These are phyloP conservation scores for Gossypium rotundifolium DNA, from an alignment of 345 rosid genomes.

Conservation along the genomic window DNA sequence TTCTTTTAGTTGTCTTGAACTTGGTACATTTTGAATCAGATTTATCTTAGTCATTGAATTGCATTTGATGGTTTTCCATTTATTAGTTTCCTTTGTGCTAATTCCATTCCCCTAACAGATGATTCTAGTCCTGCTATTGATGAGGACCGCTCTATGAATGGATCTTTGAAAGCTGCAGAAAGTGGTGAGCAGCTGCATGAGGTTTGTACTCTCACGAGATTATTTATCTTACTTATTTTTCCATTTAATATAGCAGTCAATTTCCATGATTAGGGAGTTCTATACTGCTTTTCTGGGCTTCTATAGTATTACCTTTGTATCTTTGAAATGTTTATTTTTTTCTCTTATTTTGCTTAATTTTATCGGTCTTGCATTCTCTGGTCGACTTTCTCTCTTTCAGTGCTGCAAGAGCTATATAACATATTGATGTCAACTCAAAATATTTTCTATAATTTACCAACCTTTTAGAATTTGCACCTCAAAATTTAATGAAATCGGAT, in stretches of 20 bases:
- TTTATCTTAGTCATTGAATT: background rate
- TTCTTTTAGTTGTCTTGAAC: conserved; percentile 1
- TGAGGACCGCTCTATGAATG: conserved; percentile 29
- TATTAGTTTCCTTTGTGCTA: background rate
- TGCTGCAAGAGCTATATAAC: background rate
- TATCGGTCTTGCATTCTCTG: background rate
- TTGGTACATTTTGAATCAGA: background rate
- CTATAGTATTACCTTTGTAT: background rate
- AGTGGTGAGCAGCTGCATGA: conserved; percentile 25
- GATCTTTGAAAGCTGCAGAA: conserved; percentile 24
- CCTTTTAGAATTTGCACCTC: background rate
- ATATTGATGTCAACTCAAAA: background rate
- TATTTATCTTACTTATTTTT: background rate
- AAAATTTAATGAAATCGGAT: background rate
- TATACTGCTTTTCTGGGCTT: background rate
- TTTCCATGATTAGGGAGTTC: background rate
- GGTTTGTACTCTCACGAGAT: conserved; percentile 17
- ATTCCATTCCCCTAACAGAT: conserved; percentile 28
- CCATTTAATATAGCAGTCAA: background rate
- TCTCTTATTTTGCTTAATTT: background rate
- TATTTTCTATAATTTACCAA: background rate
- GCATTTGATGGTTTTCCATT: conserved; percentile 9
- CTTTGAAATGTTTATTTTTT: background rate
- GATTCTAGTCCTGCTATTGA: conserved; percentile 22
- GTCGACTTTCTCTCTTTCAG: background rate